A percentile compares a stretch with the other conserved stretches of the same genome.
Conservation (phyloP, 2,329 filamentous ascomycete species). For the Claviceps purpurea region DNA sequence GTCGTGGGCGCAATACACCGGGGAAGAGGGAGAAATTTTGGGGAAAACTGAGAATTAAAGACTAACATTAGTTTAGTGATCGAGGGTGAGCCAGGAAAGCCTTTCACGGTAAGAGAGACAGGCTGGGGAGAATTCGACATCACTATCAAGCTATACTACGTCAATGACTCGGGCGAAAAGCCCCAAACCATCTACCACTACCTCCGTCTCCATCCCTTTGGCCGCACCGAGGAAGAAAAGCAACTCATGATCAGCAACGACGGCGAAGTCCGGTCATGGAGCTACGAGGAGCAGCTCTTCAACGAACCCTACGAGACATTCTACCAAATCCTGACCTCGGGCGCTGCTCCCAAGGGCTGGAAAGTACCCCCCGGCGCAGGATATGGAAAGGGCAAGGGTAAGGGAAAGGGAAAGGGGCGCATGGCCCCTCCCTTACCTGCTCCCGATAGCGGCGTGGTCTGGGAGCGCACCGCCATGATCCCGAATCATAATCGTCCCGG, state of each 20-base stretch:
- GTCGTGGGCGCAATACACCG: neutral
- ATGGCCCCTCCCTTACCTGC: constrained; percentile 25
- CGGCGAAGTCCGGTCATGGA: constrained; percentile 61
- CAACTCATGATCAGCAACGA: constrained; percentile 42
- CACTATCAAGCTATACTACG: constrained; percentile 87
- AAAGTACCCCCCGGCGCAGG: constrained; percentile 25
- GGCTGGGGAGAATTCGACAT: constrained; percentile 99
- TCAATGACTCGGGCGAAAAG: constrained; percentile 78
- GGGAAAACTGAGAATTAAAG: neutral
- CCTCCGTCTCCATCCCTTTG: constrained; percentile 81
- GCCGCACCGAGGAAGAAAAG: constrained; percentile 63
- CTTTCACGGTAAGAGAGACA: constrained; percentile 81
- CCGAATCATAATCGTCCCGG: constrained; percentile 52
- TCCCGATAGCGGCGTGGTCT: constrained; percentile 34
- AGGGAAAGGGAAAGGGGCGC: constrained; percentile 24
- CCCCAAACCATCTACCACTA: constrained; percentile 92
- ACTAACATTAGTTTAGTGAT: constrained; percentile 33
- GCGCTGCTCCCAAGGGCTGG: constrained; percentile 42
- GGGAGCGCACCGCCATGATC: constrained; percentile 61
- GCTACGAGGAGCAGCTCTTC: constrained; percentile 90
- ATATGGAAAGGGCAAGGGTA: constrained; percentile 38
- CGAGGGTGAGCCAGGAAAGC: constrained; percentile 52
- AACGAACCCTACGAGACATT: constrained; percentile 93
- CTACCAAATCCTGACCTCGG: constrained; percentile 71
- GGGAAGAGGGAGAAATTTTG: neutral